A percentile compares a stretch with the other conserved stretches of the same genome.
phyloP scores from a whole-genome alignment of 768 basidiomycete genomes.

The Scleroderma bovista region DNA sequence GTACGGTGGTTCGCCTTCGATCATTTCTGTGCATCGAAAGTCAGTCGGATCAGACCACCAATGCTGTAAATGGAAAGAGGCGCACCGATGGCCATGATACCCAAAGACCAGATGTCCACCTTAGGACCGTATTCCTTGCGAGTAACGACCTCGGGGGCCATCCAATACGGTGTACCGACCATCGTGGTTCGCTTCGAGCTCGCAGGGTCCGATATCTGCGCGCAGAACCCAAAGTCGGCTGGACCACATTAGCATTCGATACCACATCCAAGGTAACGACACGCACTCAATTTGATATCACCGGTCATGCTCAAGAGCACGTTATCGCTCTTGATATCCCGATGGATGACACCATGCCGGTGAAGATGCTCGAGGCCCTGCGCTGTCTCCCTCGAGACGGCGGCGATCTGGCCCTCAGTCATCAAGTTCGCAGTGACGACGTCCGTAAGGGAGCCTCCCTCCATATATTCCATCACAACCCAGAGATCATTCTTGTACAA shows the following conservation, averaged over 20 bases:
- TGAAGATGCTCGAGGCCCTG: conserved; percentile 95
- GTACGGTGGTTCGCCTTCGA: conserved; percentile 96
- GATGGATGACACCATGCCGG: conserved; percentile 94
- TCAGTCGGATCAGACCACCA: not conserved
- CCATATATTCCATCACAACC: conserved; percentile 99
- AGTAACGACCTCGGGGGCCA: conserved; percentile 98
- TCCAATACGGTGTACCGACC: conserved; percentile 99
- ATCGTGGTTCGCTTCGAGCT: conserved; percentile 94
- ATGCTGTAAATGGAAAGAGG: conserved; percentile 4
- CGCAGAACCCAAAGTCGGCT: conserved; percentile 99
- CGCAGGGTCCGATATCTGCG: conserved; percentile 87
- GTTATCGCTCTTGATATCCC: conserved; percentile 99
- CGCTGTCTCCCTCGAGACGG: conserved; percentile 87
- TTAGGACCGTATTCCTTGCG: conserved; percentile 97
- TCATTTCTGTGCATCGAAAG: conserved; percentile 67
- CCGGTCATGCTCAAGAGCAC: conserved; percentile 88
- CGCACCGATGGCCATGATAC: conserved; percentile 93
- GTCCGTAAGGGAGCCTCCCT: conserved; percentile 90
- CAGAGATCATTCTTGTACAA: conserved; percentile 96
- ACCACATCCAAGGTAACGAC: not conserved
- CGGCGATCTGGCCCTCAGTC: conserved; percentile 98
- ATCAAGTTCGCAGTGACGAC: conserved; percentile 87
- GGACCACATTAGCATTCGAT: conserved; percentile 1
- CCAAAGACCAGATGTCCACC: conserved; percentile 96
- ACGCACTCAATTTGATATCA: conserved; percentile 97